Base-by-base conservation (phyloP, 2,329 filamentous ascomycete genomes). In the Xylariaceae sp. region DNA sequence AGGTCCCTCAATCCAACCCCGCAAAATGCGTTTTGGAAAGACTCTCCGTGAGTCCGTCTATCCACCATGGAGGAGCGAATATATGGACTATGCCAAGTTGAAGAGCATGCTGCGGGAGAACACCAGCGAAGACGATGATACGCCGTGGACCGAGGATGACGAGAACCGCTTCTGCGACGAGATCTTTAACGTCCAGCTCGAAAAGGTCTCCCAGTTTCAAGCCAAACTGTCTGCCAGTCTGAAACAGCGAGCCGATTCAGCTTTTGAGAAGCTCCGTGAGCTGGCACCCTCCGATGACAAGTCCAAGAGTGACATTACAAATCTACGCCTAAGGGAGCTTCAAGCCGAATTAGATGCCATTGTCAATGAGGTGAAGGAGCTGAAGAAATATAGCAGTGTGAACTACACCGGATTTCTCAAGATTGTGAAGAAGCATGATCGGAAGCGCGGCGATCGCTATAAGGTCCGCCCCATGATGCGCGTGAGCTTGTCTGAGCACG, bases 351-450 rank as follows among this genome's bases (percentile, higher is more conserved):
- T 97, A 50, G 93, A 97, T 72, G 75, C 76, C 48, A 94, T 97
- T 73, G 94, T 90, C 27, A 90, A 91, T 70, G 91, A 97, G 73
- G 87, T 95, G 67, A 93, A 88, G 71, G 90, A 96, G 77, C 82
- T 99, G 63, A 94, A 96, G 75, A 94, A 91, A 72, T 99, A 94
- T 76, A 94, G 91, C 73, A 89, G 88, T 60, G 87, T 97, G 77
- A 99, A 99, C 77, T 99, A 97, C 74, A 96, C 94, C 5, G 94
- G 92, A 41, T 96, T 97, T 74, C 82, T 97, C 69, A 99, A 99
- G 80, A 96, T 96, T 41, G 92, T 92, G 51, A 99, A 99, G 85
- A 99, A 99, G 77, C 94, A 99, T 75, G 94, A 99, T 74, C 89
- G 94, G 62, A 95, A 93, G 76, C 84, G 93, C 62, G 92, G 92